Evolutionary conservation across 2,329 filamentous ascomycete genomes (phyloP), one percentile per base, ranked within the genome.

Genomic region (Ophiostoma tasmaniense): DNA sequence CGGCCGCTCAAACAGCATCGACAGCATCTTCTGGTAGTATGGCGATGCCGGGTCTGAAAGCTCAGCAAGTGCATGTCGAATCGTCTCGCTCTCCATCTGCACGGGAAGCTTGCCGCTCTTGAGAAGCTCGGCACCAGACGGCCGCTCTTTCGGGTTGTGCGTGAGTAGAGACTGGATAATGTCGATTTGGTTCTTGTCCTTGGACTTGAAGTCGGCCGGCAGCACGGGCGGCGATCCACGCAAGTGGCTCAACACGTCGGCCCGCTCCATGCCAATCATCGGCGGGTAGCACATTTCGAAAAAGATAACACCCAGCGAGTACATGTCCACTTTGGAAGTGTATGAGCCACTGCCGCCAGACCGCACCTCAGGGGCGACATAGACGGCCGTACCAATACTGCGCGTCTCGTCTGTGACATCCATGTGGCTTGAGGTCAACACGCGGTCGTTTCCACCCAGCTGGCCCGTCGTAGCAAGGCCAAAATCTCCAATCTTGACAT

Each of bases 261-360:
- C 85, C 71, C 87, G 84, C 74, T 89, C 84, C 86, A 89, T 89
- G 4, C 87, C 87, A 13, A 82, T 73, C 76, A 89, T 82, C 0
- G 86, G 83, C 42, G 82, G 79, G 72, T 89, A 93, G 75, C 91
- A 96, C 95, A 99, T 99, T 78, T 99, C 95, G 73, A 97, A 98
- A 80, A 99, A 96, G 69, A 99, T 98, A 72, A 99, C 91, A 0
- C 95, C 95, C 59, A 99, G 83, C 0, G 94, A 97, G 76, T 95
- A 99, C 94, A 99, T 98, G 0, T 99, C 95, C 0, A 98, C 93
- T 78, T 97, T 98, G 69, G 92, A 89, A 70, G 91, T 96, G 77
- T 98, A 98, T 71, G 89, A 89, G 3, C 90, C 90, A 39, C 85
- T 85, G 6, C 88, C 88, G 6, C 85, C 85, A 1, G 91, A 92